Percentiles rank a stretch among this genome's conserved stretches.
phyloP scores from a whole-genome alignment of 306 rosid species.

The Vicia faba region DNA sequence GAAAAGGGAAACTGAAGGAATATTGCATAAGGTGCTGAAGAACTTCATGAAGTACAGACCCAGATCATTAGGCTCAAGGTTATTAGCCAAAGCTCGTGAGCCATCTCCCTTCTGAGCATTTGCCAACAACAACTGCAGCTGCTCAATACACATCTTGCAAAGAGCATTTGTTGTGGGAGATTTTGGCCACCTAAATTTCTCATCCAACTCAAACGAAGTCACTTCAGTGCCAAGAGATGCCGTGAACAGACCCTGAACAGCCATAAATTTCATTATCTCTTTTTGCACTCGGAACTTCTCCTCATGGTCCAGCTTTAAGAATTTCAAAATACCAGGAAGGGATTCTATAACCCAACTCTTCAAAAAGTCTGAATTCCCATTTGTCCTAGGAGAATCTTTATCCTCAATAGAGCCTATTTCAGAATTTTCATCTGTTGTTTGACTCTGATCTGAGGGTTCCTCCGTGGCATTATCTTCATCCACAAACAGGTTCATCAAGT shows the following conservation, averaged over 20 bases:
- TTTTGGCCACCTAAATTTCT: conserved; percentile 95
- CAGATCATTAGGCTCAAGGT: conserved; percentile 70
- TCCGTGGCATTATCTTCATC: conserved; percentile 77
- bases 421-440: conserved; percentile 95
- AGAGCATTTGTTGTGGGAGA: conserved; percentile 78
- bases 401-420: conserved; percentile 86
- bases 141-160: conserved; percentile 87
- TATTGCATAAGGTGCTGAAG: conserved; percentile 72
- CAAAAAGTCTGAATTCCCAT: conserved; percentile 73
- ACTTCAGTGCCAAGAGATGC: conserved; percentile 94
- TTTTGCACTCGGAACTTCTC: conserved; percentile 70
- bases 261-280: conserved; percentile 86
- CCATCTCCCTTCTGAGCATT: conserved; percentile 86
- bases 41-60: conserved; percentile 90
- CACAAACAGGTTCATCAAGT: conserved; percentile 71
- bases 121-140: conserved; percentile 78
- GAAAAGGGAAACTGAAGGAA: conserved; percentile 89
- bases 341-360: conserved; percentile 94
- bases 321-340: conserved; percentile 73
- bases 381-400: conserved; percentile 61
- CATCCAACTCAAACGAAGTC: conserved; percentile 88
- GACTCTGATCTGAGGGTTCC: conserved; percentile 99
- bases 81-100: conserved; percentile 45
- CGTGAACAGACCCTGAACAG: conserved; percentile 89
- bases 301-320: conserved; percentile 66